These are phyloP conservation scores for Acanthamoeba divionensis DNA, from an alignment of 208 protist genomes.

Conservation along the genomic window DNA sequence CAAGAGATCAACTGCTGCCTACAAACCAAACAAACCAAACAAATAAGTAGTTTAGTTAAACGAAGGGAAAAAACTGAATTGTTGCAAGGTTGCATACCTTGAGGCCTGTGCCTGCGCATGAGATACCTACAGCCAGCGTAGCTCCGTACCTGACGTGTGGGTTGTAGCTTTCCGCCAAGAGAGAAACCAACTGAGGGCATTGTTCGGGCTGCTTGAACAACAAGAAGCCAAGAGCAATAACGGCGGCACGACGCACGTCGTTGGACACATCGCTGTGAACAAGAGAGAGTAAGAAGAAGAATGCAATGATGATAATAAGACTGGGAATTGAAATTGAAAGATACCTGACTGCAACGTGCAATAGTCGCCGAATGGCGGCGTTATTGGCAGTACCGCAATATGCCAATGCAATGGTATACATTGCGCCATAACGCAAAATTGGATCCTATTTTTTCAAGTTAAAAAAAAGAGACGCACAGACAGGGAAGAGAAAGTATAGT, in stretches of 20 bases:
- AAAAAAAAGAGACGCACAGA: not conserved
- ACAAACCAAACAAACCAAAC: not conserved
- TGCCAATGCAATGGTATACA: constrained; percentile 95
- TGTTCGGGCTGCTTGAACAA: constrained; percentile 92
- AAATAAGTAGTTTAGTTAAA: not conserved
- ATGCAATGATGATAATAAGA: not conserved
- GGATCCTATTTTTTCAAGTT: no score
- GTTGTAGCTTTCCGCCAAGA: constrained; percentile 96
- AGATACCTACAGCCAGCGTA: constrained; percentile 95
- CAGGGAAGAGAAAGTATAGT: not conserved
- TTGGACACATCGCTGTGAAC: constrained; percentile 91
- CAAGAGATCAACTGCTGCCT: constrained; percentile 91
- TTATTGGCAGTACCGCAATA: constrained; percentile 96
- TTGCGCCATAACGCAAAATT: constrained; percentile 94
- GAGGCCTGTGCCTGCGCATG: constrained; percentile 94
- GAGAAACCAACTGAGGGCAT: constrained; percentile 83
- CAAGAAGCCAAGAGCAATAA: constrained; percentile 97
- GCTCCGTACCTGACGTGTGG: constrained; percentile 97
- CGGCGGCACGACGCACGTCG: constrained; percentile 97
- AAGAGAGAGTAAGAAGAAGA: constrained; percentile 76
- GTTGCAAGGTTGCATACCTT: constrained; percentile 11
- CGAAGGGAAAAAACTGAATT: not conserved
- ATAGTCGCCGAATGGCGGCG: constrained; percentile 89
- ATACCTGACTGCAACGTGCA: constrained; percentile 91
- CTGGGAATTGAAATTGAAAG: not conserved